These are phyloP conservation scores for Saccharomycopsis schoenii DNA, from an alignment of 805 yeast genomes.

Conservation along the genomic window DNA sequence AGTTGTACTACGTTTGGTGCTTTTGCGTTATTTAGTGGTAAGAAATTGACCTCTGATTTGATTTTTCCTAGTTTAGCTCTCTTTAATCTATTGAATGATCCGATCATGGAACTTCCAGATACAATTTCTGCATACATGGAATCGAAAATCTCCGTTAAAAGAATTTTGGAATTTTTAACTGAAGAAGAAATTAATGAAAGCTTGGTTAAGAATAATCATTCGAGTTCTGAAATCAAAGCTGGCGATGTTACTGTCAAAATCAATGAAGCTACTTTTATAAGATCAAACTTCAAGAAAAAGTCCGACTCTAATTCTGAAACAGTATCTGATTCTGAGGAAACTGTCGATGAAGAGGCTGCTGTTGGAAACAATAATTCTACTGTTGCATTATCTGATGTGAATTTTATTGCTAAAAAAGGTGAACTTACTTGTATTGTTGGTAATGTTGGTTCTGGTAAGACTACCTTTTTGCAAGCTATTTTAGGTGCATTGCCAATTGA, in stretches of 20 bases:
- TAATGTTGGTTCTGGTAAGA: conserved; percentile 59
- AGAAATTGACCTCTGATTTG: conserved; percentile 54
- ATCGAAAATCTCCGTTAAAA: conserved; percentile 44
- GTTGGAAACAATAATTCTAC: conserved; percentile 35
- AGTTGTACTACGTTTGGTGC: conserved; percentile 51
- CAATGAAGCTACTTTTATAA: conserved; percentile 42
- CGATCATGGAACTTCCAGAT: conserved; percentile 50
- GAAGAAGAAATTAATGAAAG: conserved; percentile 35
- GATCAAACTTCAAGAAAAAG: conserved; percentile 30
- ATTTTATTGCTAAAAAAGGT: conserved; percentile 43
- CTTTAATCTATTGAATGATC: conserved; percentile 47
- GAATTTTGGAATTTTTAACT: conserved; percentile 41
- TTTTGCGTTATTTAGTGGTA: conserved; percentile 35
- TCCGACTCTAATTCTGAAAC: conserved; percentile 25
- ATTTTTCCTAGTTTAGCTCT: conserved; percentile 61
- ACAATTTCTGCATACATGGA: conserved; percentile 49
- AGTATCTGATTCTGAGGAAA: conserved; percentile 21
- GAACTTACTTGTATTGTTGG: conserved; percentile 54
- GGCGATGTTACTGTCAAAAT: conserved; percentile 31
- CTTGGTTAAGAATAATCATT: conserved; percentile 16
- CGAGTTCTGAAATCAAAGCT: not conserved
- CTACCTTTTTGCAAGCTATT: conserved; percentile 44
- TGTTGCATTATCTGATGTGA: conserved; percentile 38
- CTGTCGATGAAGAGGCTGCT: conserved; percentile 32
- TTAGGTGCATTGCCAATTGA: conserved; percentile 41